A percentile compares a stretch with the other conserved stretches of the same genome.
Evolutionary conservation across 257 asterid species (phyloP).

Genomic region (Penstemon davidsonii): DNA sequence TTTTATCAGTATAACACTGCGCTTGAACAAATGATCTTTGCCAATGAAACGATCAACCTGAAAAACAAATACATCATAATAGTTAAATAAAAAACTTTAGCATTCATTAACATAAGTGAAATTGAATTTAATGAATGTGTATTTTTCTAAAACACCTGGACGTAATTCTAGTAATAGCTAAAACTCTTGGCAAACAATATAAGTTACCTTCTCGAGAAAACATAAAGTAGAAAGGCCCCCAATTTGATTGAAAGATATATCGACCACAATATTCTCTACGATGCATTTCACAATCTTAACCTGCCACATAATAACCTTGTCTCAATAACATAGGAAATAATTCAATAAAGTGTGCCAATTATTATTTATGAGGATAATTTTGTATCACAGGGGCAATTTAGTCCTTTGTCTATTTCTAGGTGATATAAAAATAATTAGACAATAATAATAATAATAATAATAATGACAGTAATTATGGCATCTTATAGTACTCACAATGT

Average conservation of each 20-base stretch:
- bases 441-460: no score
- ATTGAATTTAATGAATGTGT: no score
- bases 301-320: conserved; percentile 39
- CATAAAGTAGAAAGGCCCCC: conserved; percentile 75
- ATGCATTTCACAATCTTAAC: conserved; percentile 75
- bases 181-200: not conserved
- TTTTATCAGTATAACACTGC: conserved; percentile 80
- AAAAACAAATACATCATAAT: conserved; percentile 26
- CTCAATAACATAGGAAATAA: not conserved
- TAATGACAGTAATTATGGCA: no score
- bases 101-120: no score
- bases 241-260: conserved; percentile 67
- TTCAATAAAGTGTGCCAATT: not conserved
- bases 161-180: no score
- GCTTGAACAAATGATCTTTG: conserved; percentile 77
- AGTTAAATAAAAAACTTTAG: conserved; percentile 9
- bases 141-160: no score
- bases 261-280: conserved; percentile 64
- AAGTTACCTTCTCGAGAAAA: conserved; percentile 74
- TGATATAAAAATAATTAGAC: no score
- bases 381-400: not conserved
- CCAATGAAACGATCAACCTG: conserved; percentile 88
- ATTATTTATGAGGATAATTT: no score
- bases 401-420: no score
- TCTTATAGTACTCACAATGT: no score